Evolutionary conservation across 768 basidiomycete species (phyloP), one percentile per base, ranked within the genome.

Genomic region (Cubamyces lactineus): DNA sequence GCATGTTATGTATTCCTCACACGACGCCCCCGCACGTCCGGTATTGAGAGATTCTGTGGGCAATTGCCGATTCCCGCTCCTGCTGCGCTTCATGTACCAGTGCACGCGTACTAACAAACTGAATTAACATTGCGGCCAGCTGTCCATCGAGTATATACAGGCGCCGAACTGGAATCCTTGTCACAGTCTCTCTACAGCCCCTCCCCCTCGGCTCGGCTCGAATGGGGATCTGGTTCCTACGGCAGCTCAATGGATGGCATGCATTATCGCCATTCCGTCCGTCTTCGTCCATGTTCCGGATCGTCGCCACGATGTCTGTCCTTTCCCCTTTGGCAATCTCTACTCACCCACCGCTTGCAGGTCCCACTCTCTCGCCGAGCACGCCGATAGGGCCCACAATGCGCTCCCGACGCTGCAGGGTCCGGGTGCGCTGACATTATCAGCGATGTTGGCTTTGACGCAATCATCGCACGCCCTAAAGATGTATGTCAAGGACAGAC

Each of bases 161-260:
- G 42, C 57, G 57, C 57, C 57, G 49, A 7, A 41, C 23, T 51
- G 57, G 57, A 59, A 59, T 52, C 34, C 16, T 40, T 41, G 49
- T 49, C 57, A 52, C 41, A 59, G 57, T 50, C 47, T 30, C 56
- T 48, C 56, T 46, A 49, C 47, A 21, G 46, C 43, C 57, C 28
- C 57, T 26, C 23, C 19, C 48, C 24, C 23, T 23, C 40, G 48
- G 41, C 6, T 41, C n/a, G 41, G 9, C n/a, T 41, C n/a, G 30
- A 28, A 34, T 21, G n/a, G 13, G 21, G 9, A 2, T 38, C 47
- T 40, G 17, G 34, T 47, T 50, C 39, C 57, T 34, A 34, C 43
- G 34, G 46, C 57, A 39, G 16, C 38, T 39, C 24, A 13, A 41
- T 46, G 15, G 39, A 50, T 21, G 11, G 38, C 9, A 42, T 48